These are phyloP conservation scores for Brassica juncea DNA, from an alignment of 345 rosid genomes.

Conservation along the genomic window DNA sequence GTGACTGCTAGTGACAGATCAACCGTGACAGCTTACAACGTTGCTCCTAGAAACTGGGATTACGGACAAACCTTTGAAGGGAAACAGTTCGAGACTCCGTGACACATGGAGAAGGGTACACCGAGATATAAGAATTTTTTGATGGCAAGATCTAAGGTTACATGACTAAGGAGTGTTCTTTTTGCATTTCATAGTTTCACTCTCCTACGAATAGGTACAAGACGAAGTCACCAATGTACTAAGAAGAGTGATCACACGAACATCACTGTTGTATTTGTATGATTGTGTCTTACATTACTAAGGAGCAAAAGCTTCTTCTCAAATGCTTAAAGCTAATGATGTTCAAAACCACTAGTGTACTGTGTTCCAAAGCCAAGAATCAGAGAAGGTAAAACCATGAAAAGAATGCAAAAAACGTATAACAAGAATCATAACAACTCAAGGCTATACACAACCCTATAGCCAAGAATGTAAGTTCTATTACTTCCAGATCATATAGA, in stretches of 20 bases:
- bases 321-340: constrained; percentile 9
- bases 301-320: constrained; percentile 18
- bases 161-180: background rate
- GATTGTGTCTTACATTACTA: constrained; percentile 1
- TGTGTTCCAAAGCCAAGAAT: background rate
- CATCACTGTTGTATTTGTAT: background rate
- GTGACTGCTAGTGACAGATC: constrained; percentile 64
- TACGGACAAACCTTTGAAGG: constrained; percentile 94
- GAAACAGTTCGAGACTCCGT: constrained; percentile 72
- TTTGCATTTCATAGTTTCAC: background rate
- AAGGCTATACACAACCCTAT: background rate
- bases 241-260: background rate
- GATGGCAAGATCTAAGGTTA: background rate
- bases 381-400: background rate
- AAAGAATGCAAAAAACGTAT: background rate
- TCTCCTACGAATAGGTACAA: background rate
- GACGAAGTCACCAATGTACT: background rate
- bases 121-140: background rate
- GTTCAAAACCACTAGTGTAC: background rate
- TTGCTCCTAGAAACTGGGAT: constrained; percentile 83
- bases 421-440: background rate
- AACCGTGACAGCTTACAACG: constrained; percentile 77
- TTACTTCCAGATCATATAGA: background rate
- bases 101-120: background rate
- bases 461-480: background rate